phyloP scores from a whole-genome alignment of 228 moss, liverwort and hornwort genomes.

The Sphagnum magellanicum region DNA sequence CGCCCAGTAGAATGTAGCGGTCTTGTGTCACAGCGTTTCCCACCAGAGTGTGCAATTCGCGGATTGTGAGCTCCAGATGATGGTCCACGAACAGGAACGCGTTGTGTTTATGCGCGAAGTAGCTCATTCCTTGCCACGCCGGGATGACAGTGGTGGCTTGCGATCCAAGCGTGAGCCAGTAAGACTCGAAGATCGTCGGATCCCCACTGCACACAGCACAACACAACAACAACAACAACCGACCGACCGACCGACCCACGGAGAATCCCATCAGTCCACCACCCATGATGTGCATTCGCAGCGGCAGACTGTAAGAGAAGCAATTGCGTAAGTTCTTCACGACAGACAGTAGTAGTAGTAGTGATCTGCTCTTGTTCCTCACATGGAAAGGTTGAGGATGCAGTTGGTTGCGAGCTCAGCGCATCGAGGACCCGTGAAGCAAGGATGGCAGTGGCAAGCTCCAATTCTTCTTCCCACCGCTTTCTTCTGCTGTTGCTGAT shows the following conservation, averaged over 20 bases:
- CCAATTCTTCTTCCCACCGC: slow-evolving; percentile 1
- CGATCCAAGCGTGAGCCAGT: slow-evolving; percentile 44
- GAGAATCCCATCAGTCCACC: no score
- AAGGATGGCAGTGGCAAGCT: slow-evolving; percentile 45
- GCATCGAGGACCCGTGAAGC: slow-evolving; percentile 39
- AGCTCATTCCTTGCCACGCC: slow-evolving; percentile 57
- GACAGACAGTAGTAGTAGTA: no score
- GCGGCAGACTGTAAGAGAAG: no score
- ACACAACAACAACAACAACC: no score
- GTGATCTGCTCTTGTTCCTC: slow-evolving; percentile 3
- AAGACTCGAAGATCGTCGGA: slow-evolving; percentile 48
- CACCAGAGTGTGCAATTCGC: slow-evolving; percentile 29
- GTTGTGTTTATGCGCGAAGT: slow-evolving; percentile 49
- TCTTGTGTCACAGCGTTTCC: slow-evolving; percentile 46
- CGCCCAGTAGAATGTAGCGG: slow-evolving; percentile 36
- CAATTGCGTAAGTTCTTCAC: no score
- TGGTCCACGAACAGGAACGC: slow-evolving; percentile 42
- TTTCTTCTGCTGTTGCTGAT: background rate
- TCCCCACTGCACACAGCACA: slow-evolving; percentile 30
- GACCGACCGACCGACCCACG: no score
- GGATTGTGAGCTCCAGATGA: slow-evolving; percentile 38
- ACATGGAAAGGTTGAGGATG: slow-evolving; percentile 46
- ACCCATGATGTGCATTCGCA: no score
- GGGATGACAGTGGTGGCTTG: slow-evolving; percentile 43
- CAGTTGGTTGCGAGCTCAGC: slow-evolving; percentile 26